phyloP scores from a whole-genome alignment of 2,329 filamentous ascomycete genomes.

The Pestalotiopsis fici region DNA sequence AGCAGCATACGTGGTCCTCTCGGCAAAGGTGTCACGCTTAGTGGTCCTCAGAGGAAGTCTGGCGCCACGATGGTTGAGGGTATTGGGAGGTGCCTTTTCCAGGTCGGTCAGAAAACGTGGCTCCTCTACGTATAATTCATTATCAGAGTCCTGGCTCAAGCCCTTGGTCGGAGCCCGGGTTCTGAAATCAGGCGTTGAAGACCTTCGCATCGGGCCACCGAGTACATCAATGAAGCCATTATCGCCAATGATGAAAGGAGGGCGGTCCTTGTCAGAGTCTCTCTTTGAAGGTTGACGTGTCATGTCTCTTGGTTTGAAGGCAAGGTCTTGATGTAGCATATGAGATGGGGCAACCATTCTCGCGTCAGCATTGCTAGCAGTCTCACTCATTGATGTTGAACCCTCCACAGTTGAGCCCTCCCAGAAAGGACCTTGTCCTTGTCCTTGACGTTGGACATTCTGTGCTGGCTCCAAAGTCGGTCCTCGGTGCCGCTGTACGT shows the following conservation, averaged over 20 bases:
- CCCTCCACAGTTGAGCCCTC: conserved; percentile 33
- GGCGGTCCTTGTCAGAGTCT: conserved; percentile 17
- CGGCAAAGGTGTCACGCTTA: conserved; percentile 5
- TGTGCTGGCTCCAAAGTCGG: conserved; percentile 24
- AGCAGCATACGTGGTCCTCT: conserved; percentile 7
- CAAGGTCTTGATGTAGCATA: conserved; percentile 15
- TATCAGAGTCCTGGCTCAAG: conserved; percentile 5
- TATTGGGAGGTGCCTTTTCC: conserved; percentile 10
- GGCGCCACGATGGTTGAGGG: conserved; percentile 7
- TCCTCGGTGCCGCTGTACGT: conserved; percentile 19
- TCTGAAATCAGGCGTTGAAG: conserved; percentile 31
- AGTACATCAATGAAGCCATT: conserved; percentile 29
- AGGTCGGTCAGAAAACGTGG: conserved; percentile 7
- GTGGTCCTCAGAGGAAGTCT: conserved; percentile 10
- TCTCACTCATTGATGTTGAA: conserved; percentile 30
- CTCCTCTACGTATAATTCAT: conserved; percentile 7
- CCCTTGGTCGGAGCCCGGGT: neutral
- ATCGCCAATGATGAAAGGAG: conserved; percentile 25
- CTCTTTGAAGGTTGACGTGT: conserved; percentile 26
- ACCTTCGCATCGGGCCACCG: conserved; percentile 24
- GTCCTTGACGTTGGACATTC: conserved; percentile 18
- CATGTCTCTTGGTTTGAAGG: conserved; percentile 22
- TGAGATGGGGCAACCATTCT: conserved; percentile 22
- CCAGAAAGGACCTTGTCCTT: conserved; percentile 29
- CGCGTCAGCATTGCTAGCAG: conserved; percentile 29